Conservation (phyloP, 2,329 filamentous ascomycete species). For the Plectosphaerella plurivora region DNA sequence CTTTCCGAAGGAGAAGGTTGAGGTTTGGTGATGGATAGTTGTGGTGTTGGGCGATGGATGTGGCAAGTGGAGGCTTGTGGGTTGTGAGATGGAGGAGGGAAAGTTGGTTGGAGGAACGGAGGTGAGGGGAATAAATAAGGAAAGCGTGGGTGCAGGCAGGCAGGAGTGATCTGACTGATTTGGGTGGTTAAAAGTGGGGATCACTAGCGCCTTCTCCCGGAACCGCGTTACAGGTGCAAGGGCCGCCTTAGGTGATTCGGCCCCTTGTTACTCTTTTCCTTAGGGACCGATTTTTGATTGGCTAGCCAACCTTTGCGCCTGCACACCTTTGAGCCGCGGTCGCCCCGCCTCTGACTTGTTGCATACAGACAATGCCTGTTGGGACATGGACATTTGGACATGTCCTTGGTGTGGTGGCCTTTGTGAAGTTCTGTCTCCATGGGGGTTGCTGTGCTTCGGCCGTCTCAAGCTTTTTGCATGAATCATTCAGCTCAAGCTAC, state of each 20-base stretch:
- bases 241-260: not conserved
- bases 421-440: no score
- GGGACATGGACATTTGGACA: no score
- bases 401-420: no score
- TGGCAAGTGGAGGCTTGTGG: slow-evolving; percentile 22
- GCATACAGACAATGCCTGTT: no score
- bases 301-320: not conserved
- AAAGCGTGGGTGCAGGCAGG: slow-evolving; percentile 24
- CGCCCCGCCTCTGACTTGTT: no score
- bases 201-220: slow-evolving; percentile 9
- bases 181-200: slow-evolving; percentile 3
- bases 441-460: no score
- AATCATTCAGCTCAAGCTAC: no score
- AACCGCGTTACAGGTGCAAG: no score
- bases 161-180: slow-evolving; percentile 16
- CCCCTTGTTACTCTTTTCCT: not conserved
- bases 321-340: no score
- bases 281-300: slow-evolving; percentile 13
- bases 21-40: slow-evolving; percentile 19
- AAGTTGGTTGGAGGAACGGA: slow-evolving; percentile 7
- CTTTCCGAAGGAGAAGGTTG: slow-evolving; percentile 4
- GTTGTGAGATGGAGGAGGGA: slow-evolving; percentile 33
- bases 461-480: no score
- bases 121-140: slow-evolving; percentile 22
- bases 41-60: slow-evolving; percentile 20